Percentiles rank a stretch among this genome's conserved stretches.
Conservation (phyloP, 768 basidiomycete species). For the Lentinula lateritia region DNA sequence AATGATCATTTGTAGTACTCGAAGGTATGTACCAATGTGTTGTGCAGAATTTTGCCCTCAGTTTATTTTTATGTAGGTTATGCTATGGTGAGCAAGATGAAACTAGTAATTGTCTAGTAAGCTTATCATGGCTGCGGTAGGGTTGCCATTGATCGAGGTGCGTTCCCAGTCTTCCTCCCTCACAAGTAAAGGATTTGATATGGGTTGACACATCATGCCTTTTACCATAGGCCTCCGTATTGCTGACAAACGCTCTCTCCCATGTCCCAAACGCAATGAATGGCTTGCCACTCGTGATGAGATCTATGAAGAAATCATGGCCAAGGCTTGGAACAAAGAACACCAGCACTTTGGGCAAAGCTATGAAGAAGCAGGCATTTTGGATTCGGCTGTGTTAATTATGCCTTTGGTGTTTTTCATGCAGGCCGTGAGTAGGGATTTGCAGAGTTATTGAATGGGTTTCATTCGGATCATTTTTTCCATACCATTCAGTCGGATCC, state of each 20-base stretch:
- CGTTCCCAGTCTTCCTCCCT: background rate
- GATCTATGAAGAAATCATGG: slow-evolving; percentile 92
- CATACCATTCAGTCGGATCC: slow-evolving; percentile 61
- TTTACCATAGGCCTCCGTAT: slow-evolving; percentile 62
- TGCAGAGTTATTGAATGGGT: background rate
- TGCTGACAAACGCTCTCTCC: slow-evolving; percentile 91
- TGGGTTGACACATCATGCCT: background rate
- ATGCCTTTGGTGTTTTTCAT: slow-evolving; percentile 95
- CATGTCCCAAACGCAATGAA: slow-evolving; percentile 63
- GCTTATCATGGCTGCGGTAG: slow-evolving; percentile 26
- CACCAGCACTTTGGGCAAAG: slow-evolving; percentile 76
- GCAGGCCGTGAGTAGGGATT: slow-evolving; percentile 49
- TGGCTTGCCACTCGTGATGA: slow-evolving; percentile 78
- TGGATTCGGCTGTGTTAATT: slow-evolving; percentile 87
- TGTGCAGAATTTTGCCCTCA: no score
- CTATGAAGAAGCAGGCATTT: slow-evolving; percentile 77
- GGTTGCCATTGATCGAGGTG: slow-evolving; percentile 93
- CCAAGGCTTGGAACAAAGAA: slow-evolving; percentile 77
- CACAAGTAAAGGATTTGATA: background rate
- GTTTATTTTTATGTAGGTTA: slow-evolving; percentile 45
- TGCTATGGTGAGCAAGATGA: slow-evolving; percentile 63
- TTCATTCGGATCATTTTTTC: background rate
- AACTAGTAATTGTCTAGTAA: background rate
- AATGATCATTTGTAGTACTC: slow-evolving; percentile 49
- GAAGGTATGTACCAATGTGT: slow-evolving; percentile 43